A percentile compares a stretch with the other conserved stretches of the same genome.
Conservation (phyloP, 1,284 basidiomycete genomes). For the Ustilago sp. region DNA sequence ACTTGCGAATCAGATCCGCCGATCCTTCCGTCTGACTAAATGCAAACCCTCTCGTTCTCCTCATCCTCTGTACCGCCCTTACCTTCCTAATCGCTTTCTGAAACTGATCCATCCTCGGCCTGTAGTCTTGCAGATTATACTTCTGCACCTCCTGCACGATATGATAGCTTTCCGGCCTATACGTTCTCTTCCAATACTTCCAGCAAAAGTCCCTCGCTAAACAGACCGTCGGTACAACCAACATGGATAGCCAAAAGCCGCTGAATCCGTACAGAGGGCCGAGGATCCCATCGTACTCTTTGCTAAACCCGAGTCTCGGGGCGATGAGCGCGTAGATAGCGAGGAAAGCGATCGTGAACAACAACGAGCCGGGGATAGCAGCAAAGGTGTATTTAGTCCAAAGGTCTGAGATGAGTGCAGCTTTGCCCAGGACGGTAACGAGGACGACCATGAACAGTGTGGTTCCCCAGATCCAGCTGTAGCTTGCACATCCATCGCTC, state of each 20-base stretch:
- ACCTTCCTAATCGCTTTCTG: constrained; percentile 70
- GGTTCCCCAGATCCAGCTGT: constrained; percentile 99
- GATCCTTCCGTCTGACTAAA: constrained; percentile 67
- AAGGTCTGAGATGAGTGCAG: constrained; percentile 95
- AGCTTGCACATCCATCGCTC: constrained; percentile 81
- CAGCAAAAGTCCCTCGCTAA: constrained; percentile 80
- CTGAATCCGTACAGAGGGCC: constrained; percentile 85
- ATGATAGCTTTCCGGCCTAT: constrained; percentile 89
- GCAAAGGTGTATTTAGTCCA: constrained; percentile 99
- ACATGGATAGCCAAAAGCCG: constrained; percentile 88
- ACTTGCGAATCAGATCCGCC: constrained; percentile 66
- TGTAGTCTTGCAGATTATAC: constrained; percentile 96
- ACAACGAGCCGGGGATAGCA: constrained; percentile 85
- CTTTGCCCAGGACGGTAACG: constrained; percentile 95
- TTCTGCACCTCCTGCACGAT: constrained; percentile 92
- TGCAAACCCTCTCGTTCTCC: constrained; percentile 67
- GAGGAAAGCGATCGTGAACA: constrained; percentile 92
- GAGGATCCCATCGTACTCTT: constrained; percentile 81
- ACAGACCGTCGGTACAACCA: constrained; percentile 89
- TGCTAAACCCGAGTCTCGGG: constrained; percentile 85
- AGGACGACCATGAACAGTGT: constrained; percentile 91
- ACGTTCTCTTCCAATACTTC: constrained; percentile 76
- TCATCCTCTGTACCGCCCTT: constrained; percentile 66
- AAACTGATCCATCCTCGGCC: constrained; percentile 93
- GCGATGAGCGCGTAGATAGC: constrained; percentile 90